phyloP scores from a whole-genome alignment of 106 monocot species.

The Acanthochlamys bracteata region DNA sequence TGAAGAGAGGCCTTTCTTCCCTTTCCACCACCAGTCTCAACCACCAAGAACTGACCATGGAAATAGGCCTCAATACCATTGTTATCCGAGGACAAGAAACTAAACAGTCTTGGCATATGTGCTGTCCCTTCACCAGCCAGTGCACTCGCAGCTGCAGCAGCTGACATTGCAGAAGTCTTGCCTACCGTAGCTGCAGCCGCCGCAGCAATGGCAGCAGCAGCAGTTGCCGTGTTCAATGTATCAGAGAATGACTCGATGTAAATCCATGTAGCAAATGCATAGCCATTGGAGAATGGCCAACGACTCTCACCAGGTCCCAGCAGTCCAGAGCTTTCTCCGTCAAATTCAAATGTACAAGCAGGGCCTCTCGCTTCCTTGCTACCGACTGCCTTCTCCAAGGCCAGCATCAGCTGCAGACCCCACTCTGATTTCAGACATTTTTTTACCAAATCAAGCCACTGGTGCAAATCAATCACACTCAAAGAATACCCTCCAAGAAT shows the following conservation, averaged over 20 bases:
- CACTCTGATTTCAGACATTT: constrained; percentile 39
- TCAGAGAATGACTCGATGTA: constrained; percentile 90
- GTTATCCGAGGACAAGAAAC: constrained; percentile 82
- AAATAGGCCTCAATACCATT: constrained; percentile 91
- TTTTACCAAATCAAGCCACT: constrained; percentile 61
- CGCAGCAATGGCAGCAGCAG: constrained; percentile 81
- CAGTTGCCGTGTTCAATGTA: constrained; percentile 84
- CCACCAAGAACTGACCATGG: constrained; percentile 94
- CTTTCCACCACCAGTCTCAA: constrained; percentile 70
- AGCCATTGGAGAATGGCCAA: constrained; percentile 95
- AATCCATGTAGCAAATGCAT: constrained; percentile 89
- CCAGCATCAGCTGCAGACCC: constrained; percentile 48
- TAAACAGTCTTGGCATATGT: constrained; percentile 95
- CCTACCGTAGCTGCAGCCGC: constrained; percentile 68
- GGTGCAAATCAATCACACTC: constrained; percentile 55
- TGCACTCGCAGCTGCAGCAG: constrained; percentile 87
- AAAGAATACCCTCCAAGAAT: constrained; percentile 71
- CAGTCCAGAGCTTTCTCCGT: constrained; percentile 92
- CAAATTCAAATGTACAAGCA: constrained; percentile 72
- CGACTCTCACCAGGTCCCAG: constrained; percentile 78
- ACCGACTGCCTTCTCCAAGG: constrained; percentile 75
- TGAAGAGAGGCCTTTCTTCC: constrained; percentile 78
- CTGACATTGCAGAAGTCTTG: constrained; percentile 84
- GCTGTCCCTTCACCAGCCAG: constrained; percentile 71
- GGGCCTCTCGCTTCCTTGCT: constrained; percentile 76